Conservation (phyloP, 2,329 filamentous ascomycete genomes). For the Diaporthe citriasiana region DNA sequence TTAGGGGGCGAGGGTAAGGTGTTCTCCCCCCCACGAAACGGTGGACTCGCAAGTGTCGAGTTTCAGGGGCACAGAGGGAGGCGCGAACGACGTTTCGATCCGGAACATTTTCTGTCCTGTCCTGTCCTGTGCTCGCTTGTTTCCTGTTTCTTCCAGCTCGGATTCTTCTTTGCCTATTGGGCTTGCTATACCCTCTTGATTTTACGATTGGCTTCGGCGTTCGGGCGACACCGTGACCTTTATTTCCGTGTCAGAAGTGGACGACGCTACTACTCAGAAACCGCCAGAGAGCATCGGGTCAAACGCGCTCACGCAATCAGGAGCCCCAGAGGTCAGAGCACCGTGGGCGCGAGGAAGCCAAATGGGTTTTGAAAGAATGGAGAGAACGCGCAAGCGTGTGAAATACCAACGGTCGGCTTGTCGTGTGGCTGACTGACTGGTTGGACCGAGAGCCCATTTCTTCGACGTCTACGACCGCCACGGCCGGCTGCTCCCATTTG, state of each 20-base stretch:
- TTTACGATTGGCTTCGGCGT: conserved; percentile 1
- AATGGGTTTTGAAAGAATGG: neutral
- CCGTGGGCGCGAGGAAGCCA: neutral
- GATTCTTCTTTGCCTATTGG: neutral
- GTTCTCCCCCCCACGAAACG: conserved; percentile 23
- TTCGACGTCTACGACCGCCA: neutral
- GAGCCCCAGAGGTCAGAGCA: conserved; percentile 20
- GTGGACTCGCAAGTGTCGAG: conserved; percentile 27
- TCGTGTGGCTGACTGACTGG: neutral
- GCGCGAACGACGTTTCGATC: conserved; percentile 22
- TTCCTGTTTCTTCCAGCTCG: neutral
- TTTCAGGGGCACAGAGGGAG: conserved; percentile 23
- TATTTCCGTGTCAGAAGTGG: conserved; percentile 1
- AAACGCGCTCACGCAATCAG: conserved; percentile 22
- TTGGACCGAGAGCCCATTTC: too few relatives aligned
- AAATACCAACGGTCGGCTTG: neutral
- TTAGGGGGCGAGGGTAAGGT: neutral
- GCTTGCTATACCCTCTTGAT: neutral
- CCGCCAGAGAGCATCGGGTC: conserved; percentile 25
- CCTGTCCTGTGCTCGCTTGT: neutral
- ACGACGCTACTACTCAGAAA: conserved; percentile 7
- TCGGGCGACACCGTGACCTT: neutral
- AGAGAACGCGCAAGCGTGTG: neutral
- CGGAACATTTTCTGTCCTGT: conserved; percentile 14
- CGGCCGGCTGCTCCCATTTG: neutral